phyloP scores from a whole-genome alignment of 1,139 yeast genomes.

The Diutina pseudorugosa region DNA sequence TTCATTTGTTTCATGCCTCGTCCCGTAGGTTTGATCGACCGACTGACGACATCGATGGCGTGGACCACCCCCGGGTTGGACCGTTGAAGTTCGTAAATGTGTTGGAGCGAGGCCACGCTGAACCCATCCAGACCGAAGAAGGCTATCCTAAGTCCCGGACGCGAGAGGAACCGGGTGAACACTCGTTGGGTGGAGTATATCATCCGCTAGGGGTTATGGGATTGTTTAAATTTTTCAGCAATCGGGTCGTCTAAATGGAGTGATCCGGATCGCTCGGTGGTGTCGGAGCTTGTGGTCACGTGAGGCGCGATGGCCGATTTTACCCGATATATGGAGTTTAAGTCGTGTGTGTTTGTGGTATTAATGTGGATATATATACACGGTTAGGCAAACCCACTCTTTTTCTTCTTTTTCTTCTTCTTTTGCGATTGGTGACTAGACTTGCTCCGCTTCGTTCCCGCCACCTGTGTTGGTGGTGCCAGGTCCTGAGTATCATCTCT shows the following conservation, averaged over 20 bases:
- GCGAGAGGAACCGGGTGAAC: background rate
- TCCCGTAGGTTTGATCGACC: conserved; percentile 64
- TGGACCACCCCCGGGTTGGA: conserved; percentile 19
- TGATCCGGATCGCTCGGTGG: background rate
- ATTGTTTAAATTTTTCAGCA: no score
- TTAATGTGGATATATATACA: background rate
- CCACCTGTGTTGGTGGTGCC: background rate
- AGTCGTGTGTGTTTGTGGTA: no score
- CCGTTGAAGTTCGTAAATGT: conserved; percentile 25
- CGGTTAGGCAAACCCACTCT: conserved; percentile 1
- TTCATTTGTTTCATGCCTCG: conserved; percentile 35
- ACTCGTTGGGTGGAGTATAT: background rate
- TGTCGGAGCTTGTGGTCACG: background rate
- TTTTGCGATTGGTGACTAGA: no score
- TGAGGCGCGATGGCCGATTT: background rate
- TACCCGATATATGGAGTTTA: no score
- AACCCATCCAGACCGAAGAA: conserved; percentile 79
- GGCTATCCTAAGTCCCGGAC: conserved; percentile 22
- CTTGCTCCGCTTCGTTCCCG: background rate
- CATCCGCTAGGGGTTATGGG: no score
- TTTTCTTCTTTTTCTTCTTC: background rate
- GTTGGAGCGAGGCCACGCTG: conserved; percentile 46
- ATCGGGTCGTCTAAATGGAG: no score
- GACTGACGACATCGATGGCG: conserved; percentile 49
- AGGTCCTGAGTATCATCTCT: background rate